Base-by-base conservation (phyloP, 805 yeast genomes). In the Wickerhamomyces pijperi region DNA sequence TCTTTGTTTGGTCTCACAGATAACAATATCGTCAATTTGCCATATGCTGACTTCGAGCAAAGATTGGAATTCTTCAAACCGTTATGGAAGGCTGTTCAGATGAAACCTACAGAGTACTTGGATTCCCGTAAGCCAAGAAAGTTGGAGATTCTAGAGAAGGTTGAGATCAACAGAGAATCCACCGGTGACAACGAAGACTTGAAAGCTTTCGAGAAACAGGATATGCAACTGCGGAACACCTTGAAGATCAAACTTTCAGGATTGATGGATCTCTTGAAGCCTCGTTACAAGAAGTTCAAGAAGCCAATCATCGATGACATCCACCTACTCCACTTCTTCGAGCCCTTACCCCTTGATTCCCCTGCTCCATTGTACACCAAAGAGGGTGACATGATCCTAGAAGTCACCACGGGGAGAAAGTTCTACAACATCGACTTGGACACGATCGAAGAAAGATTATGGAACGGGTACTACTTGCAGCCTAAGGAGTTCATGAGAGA, bases 381-480 rank as follows among this genome's bases (percentile, higher is more conserved):
- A 43, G 73, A 71, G 42, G 77, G 76, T 33, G 78, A 83, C 45
- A 82, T 76, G 90, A 84, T 92, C 48, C 59, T 77, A n/a, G 97
- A 92, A 51, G 66, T 74, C 11, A 59, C 77, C 0, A 81, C 94
- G 0, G 94, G 92, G 3, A 74, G 73, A 40, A 69, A 66, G 46
- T 90, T 68, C 53, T 72, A 68, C 62, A 92, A 92, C 50, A 92
- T 92, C 83, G 98, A 92, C 53, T 64, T 92, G 39, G 98, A 92
- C 53, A 79, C 87, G 15, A 75, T 92, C 28, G 98, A 92, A 54
- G 97, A 92, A 55, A 69, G 98, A 42, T 61, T 92, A 39, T 92
- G 98, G 98, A 92, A 92, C 58, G 98, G 98, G 0, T 92, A 62
- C 58, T 92, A 92, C 53, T 79, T 85, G 31, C 96, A 87, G 51